Evolutionary conservation across 495 filamentous ascomycete genomes (phyloP), one percentile per base, ranked within the genome.

Genomic region (Bryoglossum gracile): DNA sequence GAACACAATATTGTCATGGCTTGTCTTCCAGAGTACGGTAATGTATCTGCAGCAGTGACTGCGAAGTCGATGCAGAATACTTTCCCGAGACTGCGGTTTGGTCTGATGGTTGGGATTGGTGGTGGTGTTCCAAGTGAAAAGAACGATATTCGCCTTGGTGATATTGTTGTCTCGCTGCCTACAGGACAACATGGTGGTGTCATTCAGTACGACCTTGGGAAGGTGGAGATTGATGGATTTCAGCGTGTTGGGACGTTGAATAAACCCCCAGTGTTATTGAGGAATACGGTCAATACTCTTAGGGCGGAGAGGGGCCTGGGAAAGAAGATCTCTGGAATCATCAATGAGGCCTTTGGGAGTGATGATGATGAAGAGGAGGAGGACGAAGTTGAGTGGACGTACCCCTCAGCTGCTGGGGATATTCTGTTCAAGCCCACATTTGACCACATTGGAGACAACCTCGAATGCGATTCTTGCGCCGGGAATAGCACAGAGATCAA

Each of bases 41-140:
- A 40, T 10, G 51, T 51, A 2, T 50, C 56, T 1, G 62, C 64
- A 4, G 58, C 66, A 8, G 51, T n/a, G 8, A 62, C 65, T 1
- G 66, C 50, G 3, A 59, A 16, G 17, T 47, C 68, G 35, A 56
- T 72, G 70, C 24, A 58, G 4, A 50, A 54, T 5, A 70, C 42
- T 18, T 78, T 77, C 50, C 59, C 62, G 13, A 18, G 16, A 1
- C 50, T 76, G 16, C 48, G 63, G 17, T 52, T 71, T 43, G 49
- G 64, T 19, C 57, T 77, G 19, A 66, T 76, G 55, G 70, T 78
- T 1, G 71, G 69, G 37, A 65, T 73, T 47, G 69, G 56, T 35
- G 68, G 66, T 39, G 69, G 69, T 33, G 58, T 63, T 25, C 69
- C 66, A 14, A 58, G 30, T 18, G 52, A 55, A 34, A 65, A 73